Percentiles rank a stretch among this genome's conserved stretches.
These are phyloP conservation scores for Gossypium rotundifolium DNA, from an alignment of 345 rosid genomes.

Conservation along the genomic window DNA sequence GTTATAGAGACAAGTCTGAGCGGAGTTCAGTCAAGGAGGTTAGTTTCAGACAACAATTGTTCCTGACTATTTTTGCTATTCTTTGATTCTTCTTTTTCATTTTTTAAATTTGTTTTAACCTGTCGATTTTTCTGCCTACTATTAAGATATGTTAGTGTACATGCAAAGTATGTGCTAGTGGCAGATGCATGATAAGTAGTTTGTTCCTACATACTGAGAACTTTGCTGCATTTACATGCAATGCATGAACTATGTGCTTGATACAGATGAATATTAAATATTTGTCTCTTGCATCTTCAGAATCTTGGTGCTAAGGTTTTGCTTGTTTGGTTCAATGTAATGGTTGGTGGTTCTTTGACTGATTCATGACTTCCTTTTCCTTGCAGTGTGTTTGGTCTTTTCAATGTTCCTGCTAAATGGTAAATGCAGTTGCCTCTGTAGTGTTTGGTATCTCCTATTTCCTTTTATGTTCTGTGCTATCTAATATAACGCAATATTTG, in stretches of 20 bases:
- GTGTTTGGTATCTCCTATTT: background rate
- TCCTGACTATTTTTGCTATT: background rate
- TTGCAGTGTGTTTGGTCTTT: constrained; percentile 95
- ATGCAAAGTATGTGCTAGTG: background rate
- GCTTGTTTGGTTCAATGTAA: background rate
- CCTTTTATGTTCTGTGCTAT: background rate
- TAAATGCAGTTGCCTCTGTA: constrained; percentile 27
- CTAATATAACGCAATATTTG: constrained; percentile 11
- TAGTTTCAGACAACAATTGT: constrained; percentile 9
- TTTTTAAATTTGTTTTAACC: too few species aligned
- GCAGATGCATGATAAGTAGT: background rate
- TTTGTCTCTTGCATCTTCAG: background rate
- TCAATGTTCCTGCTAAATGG: constrained; percentile 92
- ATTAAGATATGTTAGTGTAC: background rate
- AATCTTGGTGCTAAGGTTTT: background rate
- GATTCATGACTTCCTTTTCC: constrained; percentile 17
- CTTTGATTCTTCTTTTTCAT: background rate
- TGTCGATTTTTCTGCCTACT: background rate
- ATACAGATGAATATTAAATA: background rate
- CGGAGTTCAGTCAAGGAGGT: constrained; percentile 89
- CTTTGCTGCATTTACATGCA: background rate
- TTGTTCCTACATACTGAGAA: background rate
- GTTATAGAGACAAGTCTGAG: constrained; percentile 94
- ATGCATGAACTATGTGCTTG: background rate
- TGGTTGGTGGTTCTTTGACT: constrained; percentile 5